These are phyloP conservation scores for Periglandula ipomoeae DNA, from an alignment of 2,329 filamentous ascomycete genomes.

Conservation along the genomic window DNA sequence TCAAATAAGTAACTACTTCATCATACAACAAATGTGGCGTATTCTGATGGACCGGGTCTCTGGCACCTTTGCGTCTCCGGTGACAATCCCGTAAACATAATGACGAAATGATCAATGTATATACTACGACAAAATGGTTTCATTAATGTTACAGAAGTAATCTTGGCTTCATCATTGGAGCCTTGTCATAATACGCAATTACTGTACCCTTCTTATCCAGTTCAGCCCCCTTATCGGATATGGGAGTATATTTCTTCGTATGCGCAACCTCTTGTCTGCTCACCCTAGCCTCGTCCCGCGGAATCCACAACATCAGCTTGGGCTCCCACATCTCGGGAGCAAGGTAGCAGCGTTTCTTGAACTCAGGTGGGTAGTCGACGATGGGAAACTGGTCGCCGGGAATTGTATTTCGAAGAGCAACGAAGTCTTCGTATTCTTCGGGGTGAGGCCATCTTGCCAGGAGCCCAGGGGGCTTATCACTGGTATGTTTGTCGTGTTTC, in stretches of 20 bases:
- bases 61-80: no score
- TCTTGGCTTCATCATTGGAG: constrained; percentile 26
- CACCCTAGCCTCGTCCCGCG: constrained; percentile 63
- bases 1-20: no score
- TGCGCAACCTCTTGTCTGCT: constrained; percentile 70
- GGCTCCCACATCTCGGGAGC: constrained; percentile 53
- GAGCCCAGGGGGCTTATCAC: constrained; percentile 34
- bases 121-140: neutral
- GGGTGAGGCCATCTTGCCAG: constrained; percentile 66
- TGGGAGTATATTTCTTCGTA: constrained; percentile 61
- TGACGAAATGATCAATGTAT: no score
- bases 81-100: no score
- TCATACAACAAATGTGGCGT: no score
- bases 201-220: constrained; percentile 26
- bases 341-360: constrained; percentile 50
- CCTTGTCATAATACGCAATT: constrained; percentile 26
- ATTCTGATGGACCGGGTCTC: no score
- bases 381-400: constrained; percentile 41
- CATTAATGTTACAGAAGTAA: constrained; percentile 28
- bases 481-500: constrained; percentile 16
- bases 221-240: constrained; percentile 51
- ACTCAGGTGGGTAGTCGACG: constrained; percentile 37
- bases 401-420: constrained; percentile 58
- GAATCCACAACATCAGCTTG: constrained; percentile 74
- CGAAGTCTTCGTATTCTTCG: constrained; percentile 66